These are phyloP conservation scores for Ricinus communis DNA, from an alignment of 345 rosid genomes.

Conservation along the genomic window DNA sequence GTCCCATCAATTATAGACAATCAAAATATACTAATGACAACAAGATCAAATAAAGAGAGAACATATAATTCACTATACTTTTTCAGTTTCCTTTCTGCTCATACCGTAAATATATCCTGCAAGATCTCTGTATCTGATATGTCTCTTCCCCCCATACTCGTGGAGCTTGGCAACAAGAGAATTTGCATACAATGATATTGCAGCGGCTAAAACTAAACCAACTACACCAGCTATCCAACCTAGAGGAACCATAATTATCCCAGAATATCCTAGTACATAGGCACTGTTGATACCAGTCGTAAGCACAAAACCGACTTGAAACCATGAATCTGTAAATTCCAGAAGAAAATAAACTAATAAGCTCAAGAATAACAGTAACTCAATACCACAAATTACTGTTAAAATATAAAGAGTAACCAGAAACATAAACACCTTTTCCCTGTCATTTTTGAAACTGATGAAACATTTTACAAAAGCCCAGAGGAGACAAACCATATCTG, in stretches of 20 bases:
- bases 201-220: slow-evolving; percentile 67
- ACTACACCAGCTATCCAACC: slow-evolving; percentile 81
- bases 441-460: no score
- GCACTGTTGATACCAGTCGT: slow-evolving; percentile 91
- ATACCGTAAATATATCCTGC: slow-evolving; percentile 79
- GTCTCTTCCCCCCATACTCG: slow-evolving; percentile 84
- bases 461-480: no score
- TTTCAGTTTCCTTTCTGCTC: not conserved
- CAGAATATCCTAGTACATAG: slow-evolving; percentile 86
- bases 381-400: not conserved
- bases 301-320: slow-evolving; percentile 77
- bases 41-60: not conserved
- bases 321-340: slow-evolving; percentile 77
- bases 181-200: slow-evolving; percentile 73
- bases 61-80: not conserved
- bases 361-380: no score
- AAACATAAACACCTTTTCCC: not conserved
- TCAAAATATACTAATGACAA: not conserved
- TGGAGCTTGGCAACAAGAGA: slow-evolving; percentile 80
- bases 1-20: not conserved
- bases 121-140: slow-evolving; percentile 89
- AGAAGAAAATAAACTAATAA: not conserved
- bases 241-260: slow-evolving; percentile 82
- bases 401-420: not conserved
- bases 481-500: no score